phyloP scores from a whole-genome alignment of 2,329 filamentous ascomycete species.

The Nannizzia gypsea region DNA sequence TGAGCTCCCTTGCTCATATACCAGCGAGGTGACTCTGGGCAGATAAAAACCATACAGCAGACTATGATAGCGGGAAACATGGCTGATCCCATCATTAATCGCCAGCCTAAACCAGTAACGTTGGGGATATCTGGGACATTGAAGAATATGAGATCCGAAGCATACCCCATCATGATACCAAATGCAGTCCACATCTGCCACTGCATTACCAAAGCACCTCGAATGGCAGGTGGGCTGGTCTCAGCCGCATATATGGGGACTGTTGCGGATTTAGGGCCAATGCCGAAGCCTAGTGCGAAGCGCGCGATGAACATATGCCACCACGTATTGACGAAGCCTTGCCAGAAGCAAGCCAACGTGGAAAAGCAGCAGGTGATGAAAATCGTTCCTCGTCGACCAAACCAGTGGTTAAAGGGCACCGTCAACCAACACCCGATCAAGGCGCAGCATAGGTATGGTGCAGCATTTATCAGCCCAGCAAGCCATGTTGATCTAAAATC shows the following conservation, averaged over 20 bases:
- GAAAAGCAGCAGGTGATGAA: slow-evolving; percentile 65
- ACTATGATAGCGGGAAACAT: slow-evolving; percentile 50
- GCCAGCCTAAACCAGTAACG: slow-evolving; percentile 52
- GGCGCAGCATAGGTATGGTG: slow-evolving; percentile 51
- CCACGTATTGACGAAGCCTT: slow-evolving; percentile 59
- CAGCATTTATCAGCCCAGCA: slow-evolving; percentile 49
- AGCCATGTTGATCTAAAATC: slow-evolving; percentile 46
- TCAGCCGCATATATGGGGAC: slow-evolving; percentile 69
- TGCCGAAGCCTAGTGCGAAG: slow-evolving; percentile 63
- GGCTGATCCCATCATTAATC: slow-evolving; percentile 57
- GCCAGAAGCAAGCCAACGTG: slow-evolving; percentile 42
- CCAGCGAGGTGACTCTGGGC: slow-evolving; percentile 43
- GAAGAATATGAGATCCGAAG: slow-evolving; percentile 51
- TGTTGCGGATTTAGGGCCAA: slow-evolving; percentile 62
- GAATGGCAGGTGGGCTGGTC: slow-evolving; percentile 55
- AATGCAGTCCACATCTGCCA: slow-evolving; percentile 54
- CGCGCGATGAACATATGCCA: slow-evolving; percentile 58
- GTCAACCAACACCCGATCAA: slow-evolving; percentile 62
- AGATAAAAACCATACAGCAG: slow-evolving; percentile 50
- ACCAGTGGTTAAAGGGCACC: slow-evolving; percentile 56
- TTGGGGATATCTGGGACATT: slow-evolving; percentile 40
- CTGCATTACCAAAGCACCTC: slow-evolving; percentile 69
- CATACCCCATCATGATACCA: slow-evolving; percentile 46
- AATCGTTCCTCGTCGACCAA: slow-evolving; percentile 63
- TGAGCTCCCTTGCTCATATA: slow-evolving; percentile 36